Conservation (phyloP, 495 filamentous ascomycete genomes). For the Penicillium dipodomyicola region DNA sequence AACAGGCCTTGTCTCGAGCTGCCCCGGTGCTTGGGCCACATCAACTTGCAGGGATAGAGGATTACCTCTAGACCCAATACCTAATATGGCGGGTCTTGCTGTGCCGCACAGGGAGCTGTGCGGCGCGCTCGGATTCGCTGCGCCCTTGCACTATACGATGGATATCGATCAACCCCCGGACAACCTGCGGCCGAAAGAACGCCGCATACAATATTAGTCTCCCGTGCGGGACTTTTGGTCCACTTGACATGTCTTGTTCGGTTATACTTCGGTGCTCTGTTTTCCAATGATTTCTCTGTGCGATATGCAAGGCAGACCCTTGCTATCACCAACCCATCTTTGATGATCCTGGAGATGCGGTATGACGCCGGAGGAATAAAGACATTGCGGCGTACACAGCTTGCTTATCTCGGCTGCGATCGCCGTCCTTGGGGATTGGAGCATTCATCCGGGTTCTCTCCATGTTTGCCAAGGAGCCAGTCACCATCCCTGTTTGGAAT, state of each 20-base stretch:
- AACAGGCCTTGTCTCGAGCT: neutral
- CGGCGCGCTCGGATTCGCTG: slow-evolving; percentile 19
- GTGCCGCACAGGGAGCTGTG: slow-evolving; percentile 18
- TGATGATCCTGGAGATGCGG: neutral
- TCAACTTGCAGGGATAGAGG: slow-evolving; percentile 13
- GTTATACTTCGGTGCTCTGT: slow-evolving; percentile 1
- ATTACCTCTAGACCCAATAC: slow-evolving; percentile 22
- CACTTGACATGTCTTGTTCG: slow-evolving; percentile 4
- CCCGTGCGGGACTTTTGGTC: slow-evolving; percentile 14
- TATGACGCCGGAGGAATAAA: neutral
- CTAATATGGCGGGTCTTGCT: slow-evolving; percentile 19
- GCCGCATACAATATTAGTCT: slow-evolving; percentile 24
- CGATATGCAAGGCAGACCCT: slow-evolving; percentile 23
- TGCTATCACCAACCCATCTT: slow-evolving; percentile 22
- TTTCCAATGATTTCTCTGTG: slow-evolving; percentile 8
- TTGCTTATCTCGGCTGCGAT: neutral
- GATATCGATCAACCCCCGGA: slow-evolving; percentile 11
- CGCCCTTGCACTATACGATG: slow-evolving; percentile 14
- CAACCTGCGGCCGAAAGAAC: slow-evolving; percentile 14
- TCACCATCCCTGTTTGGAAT: neutral
- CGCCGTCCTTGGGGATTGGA: slow-evolving; percentile 5
- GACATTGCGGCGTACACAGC: slow-evolving; percentile 7
- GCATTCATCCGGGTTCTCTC: neutral
- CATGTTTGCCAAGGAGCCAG: neutral
- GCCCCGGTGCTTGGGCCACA: slow-evolving; percentile 12